phyloP scores from a whole-genome alignment of 208 protist species.

The Trypanosoma rangeli region DNA sequence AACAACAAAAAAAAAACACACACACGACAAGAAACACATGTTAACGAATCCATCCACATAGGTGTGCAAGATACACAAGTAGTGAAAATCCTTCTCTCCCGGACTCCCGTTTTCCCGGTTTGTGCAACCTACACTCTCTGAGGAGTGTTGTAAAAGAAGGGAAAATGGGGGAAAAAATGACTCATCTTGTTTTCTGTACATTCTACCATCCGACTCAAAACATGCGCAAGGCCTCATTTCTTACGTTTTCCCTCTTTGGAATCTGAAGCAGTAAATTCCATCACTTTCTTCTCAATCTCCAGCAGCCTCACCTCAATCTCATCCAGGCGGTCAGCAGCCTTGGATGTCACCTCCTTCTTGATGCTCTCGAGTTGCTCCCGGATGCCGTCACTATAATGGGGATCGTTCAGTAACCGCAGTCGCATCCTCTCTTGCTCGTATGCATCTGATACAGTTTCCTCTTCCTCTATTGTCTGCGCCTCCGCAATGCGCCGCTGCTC shows the following conservation, averaged over 20 bases:
- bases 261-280: slow-evolving; percentile 23
- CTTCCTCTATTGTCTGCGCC: slow-evolving; percentile 46
- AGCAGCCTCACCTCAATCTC: slow-evolving; percentile 72
- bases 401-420: slow-evolving; percentile 46
- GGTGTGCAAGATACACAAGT: background rate
- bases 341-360: slow-evolving; percentile 53
- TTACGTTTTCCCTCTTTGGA: slow-evolving; percentile 30
- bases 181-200: slow-evolving; percentile 2
- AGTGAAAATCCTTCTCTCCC: background rate
- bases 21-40: too few species aligned
- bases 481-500: slow-evolving; percentile 56
- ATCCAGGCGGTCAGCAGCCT: slow-evolving; percentile 59
- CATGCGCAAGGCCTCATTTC: slow-evolving; percentile 36
- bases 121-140: background rate
- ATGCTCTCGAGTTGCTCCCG: slow-evolving; percentile 81
- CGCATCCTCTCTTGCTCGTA: slow-evolving; percentile 44
- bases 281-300: slow-evolving; percentile 77
- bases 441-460: slow-evolving; percentile 37
- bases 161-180: background rate
- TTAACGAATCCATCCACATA: too few species aligned
- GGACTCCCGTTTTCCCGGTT: background rate
- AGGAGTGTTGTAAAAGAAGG: background rate
- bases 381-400: slow-evolving; percentile 66
- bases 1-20: background rate
- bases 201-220: slow-evolving; percentile 5